Base-by-base conservation (phyloP, 306 rosid genomes). In the Cicer arietinum region DNA sequence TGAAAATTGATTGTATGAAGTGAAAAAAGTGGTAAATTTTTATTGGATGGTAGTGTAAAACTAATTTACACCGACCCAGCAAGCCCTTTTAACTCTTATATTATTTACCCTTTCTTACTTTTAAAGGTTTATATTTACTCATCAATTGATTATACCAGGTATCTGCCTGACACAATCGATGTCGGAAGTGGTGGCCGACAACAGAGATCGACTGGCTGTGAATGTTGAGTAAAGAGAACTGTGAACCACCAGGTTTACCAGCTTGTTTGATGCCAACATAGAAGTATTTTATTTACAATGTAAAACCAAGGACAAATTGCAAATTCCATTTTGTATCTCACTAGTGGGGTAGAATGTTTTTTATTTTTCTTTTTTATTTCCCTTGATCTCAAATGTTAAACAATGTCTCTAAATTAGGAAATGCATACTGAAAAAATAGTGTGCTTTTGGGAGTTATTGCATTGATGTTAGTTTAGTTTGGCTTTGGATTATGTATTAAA, bases 191-290 rank as follows among this genome's bases (percentile, higher is more conserved):
- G 93, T 43, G 92, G 92, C 51, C 84, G 90, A 76, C 98, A 91
- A 62, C 98, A 91, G 79, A 89, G 96, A 84, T 89, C 98, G 10
- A 89, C 97, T 0, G 98, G 97, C 20, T 93, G 98, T 79, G 98
- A 91, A 83, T 93, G 98, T 76, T 93, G 81, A 85, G 59, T 67
- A 52, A 74, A 42, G 75, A 47, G 43, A 41, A 39, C 14, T 10
- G 3, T 74, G 72, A 53, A 77, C 48, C 25, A 77, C 48, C 25
- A 61, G 65, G 68, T 70, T 80, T 67, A 16, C 69, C 56, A 65
- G 50, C 13, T 71, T 77, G 77, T 71, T 47, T 68, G 79, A 70
- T 79, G 77, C 73, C 74, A 58, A 48, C 25, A 67, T 47, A 20
- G 74, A 53, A 52, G 54, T 61, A 63, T 47, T 48, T 72, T 63